Base-by-base conservation (phyloP, 2,329 filamentous ascomycete genomes). In the Fusarium tuaranense region DNA sequence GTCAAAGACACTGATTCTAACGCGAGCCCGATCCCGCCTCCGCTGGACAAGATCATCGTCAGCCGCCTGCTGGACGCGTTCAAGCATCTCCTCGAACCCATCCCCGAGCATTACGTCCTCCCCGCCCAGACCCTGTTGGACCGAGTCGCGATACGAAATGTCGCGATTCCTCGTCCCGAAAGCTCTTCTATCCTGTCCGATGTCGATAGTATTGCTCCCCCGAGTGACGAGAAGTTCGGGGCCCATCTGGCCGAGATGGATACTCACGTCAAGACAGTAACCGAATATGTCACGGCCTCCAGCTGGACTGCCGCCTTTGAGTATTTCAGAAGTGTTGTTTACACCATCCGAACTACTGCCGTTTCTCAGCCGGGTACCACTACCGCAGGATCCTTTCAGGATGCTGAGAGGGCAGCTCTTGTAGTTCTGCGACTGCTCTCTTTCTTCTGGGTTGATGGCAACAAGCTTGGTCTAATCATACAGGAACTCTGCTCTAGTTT, bases 401-500 rank as follows among this genome's bases (percentile, higher is more conserved):
- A 90, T 63, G 86, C 88, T n/a, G 89, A 91, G 71, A 85, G 83
- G 69, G 77, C 82, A 27, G 85, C 88, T 2, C 83, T 92, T 14
- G 85, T 90, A 20, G 84, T 89, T 13, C 81, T 93, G 58, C 87
- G 90, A 41, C 84, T 92, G 38, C 83, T 93, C 30, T 88, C 90
- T 18, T 92, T 88, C 78, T 89, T 92, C 74, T 92, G 90, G 89
- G 88, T 92, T 22, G 91, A 93, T 77, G 86, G 86, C 46, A 84
- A 87, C 55, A 92, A 92, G 81, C 84, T 93, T 16, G 88, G 89
- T 44, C 81, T 89, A 22, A 79, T 93, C 63, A 88, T 93, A 41
- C 90, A 92, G 75, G 92, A 93, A 81, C 84, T 93, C 41, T 92
- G 90, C 79, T 90, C 90, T 25, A 91, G 88, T 78, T 93, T 92